Percentiles rank a stretch among this genome's conserved stretches.
Evolutionary conservation across 441 rosid species (phyloP).

Genomic region (Eutrema salsugineum): DNA sequence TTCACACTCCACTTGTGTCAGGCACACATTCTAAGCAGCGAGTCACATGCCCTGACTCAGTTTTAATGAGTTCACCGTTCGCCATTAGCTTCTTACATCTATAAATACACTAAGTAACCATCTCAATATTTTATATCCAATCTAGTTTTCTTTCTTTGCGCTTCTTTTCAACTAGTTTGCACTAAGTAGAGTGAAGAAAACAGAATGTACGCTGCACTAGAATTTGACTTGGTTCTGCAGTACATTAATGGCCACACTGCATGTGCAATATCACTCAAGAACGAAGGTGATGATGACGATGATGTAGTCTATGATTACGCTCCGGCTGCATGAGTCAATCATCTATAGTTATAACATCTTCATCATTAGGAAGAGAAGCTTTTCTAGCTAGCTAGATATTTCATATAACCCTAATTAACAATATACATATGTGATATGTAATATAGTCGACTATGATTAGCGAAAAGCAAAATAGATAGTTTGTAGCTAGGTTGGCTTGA

Average conservation of each 20-base stretch:
- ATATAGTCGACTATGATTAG: background rate
- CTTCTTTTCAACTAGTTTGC: background rate
- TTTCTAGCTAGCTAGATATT: conserved; percentile 14
- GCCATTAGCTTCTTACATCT: background rate
- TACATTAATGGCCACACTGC: background rate
- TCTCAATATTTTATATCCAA: conserved; percentile 11
- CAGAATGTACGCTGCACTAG: background rate
- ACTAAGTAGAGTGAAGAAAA: background rate
- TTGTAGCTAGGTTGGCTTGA: conserved; percentile 3
- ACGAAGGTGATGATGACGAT: conserved; percentile 28
- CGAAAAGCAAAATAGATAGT: background rate
- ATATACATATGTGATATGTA: background rate
- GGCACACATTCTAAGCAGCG: conserved; percentile 26
- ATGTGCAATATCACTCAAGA: conserved; percentile 11
- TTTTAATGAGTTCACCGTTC: background rate
- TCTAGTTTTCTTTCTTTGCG: background rate
- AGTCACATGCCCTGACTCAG: conserved; percentile 24
- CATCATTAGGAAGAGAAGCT: background rate
- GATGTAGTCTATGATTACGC: conserved; percentile 28
- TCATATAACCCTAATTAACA: conserved; percentile 9
- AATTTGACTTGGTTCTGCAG: background rate
- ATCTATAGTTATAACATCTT: conserved; percentile 1
- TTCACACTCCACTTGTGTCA: conserved; percentile 32
- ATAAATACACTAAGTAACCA: conserved; percentile 8
- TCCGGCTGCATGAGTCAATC: conserved; percentile 27